Base-by-base conservation (phyloP, 768 basidiomycete species). In the Neoboletus magnificus region DNA sequence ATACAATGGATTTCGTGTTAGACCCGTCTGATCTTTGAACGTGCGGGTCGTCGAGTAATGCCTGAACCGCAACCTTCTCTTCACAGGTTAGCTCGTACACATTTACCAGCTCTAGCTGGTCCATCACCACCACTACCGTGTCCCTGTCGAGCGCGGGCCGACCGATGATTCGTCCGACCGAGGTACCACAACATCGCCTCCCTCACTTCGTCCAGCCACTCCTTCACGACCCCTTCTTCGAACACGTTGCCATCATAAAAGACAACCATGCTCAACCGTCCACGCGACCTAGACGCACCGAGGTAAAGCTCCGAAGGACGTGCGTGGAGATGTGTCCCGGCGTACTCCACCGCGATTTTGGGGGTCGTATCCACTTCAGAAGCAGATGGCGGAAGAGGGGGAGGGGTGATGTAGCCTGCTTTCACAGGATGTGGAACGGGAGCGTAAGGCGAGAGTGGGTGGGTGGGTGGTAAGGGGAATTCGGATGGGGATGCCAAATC, bases 201-300 rank as follows among this genome's bases (percentile, higher is more conserved):
- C 35, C 58, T 69, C 5, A 81, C 70, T 56, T 84, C 82, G 10
- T 68, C 62, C 48, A 84, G 54, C 78, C 80, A 83, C 63, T 81
- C 82, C 9, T 51, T 60, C 7, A 81, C 71, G 10, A 76, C 56
- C 1, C 52, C 68, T 5, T 72, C 68, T 2, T 77, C 72, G 44
- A 74, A 82, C 5, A 79, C 77, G 58, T 83, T 80, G 7, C 62
- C 67, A 46, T 84, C 82, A 60, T 71, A 78, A 58, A 51, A 74
- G 5, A 72, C 42, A 15, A 61, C 52, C 43, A 82, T 44, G 2
- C 54, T 53, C 36, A 84, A 54, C 35, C 68, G 64, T 32, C 73
- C 63, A 2, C 58, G 61, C 5, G 60, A 63, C 2, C 71, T 78
- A 3, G 66, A 48, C 16, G 79, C 76, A 2, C 78, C 76, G 0